phyloP scores from a whole-genome alignment of 192 early-diverging fungal species.

The Backusella circina region DNA sequence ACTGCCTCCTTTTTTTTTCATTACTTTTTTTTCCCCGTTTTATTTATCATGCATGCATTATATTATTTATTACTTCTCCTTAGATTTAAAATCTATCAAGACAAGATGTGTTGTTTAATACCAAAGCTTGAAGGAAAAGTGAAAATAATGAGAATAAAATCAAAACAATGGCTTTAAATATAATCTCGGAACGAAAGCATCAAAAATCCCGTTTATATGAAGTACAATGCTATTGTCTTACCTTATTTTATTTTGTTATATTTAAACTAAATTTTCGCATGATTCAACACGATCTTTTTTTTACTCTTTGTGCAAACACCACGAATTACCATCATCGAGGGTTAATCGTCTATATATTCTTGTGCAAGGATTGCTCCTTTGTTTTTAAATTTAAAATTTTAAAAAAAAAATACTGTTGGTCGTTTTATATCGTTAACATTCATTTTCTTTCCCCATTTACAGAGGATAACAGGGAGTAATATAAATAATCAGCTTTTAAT shows the following conservation, averaged over 20 bases:
- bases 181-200: not conserved
- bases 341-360: not conserved
- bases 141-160: not conserved
- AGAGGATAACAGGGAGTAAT: not conserved
- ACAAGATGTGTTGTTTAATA: not conserved
- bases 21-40: not conserved
- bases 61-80: not conserved
- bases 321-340: not conserved
- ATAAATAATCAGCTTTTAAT: not conserved
- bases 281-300: not conserved
- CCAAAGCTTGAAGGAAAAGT: not conserved
- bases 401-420: not conserved
- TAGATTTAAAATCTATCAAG: not conserved
- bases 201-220: not conserved
- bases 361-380: not conserved
- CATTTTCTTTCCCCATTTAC: not conserved
- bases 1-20: not conserved
- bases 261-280: not conserved
- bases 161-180: not conserved
- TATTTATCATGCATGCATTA: not conserved
- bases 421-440: not conserved
- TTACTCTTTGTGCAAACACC: not conserved
- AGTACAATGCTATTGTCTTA: not conserved
- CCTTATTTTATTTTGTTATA: not conserved
- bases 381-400: not conserved